A percentile compares a stretch with the other conserved stretches of the same genome.
These are phyloP conservation scores for Barbatosphaeria neglecta DNA, from an alignment of 495 filamentous ascomycete genomes.

Conservation along the genomic window DNA sequence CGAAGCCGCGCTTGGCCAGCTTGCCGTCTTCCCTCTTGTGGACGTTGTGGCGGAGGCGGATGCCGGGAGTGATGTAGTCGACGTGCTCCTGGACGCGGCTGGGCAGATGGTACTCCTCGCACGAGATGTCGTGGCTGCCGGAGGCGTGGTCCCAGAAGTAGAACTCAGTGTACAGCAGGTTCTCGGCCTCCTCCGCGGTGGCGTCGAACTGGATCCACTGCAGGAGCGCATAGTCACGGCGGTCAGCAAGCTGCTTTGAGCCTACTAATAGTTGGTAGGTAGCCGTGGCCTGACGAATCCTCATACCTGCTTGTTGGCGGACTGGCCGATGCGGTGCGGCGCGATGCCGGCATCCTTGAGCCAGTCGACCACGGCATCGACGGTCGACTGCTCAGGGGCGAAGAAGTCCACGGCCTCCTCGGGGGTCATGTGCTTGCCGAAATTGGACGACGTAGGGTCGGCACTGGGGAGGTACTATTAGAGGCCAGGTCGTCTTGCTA, in stretches of 20 bases:
- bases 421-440: slow-evolving; percentile 40
- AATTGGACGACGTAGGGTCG: slow-evolving; percentile 48
- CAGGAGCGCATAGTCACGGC: too few relatives aligned
- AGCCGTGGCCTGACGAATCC: too few relatives aligned
- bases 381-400: slow-evolving; percentile 27
- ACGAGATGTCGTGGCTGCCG: slow-evolving; percentile 16
- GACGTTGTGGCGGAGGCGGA: slow-evolving; percentile 22
- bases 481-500: background rate
- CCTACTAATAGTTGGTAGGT: too few relatives aligned
- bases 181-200: slow-evolving; percentile 38
- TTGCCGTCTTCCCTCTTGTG: background rate
- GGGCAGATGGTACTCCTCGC: slow-evolving; percentile 42
- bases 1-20: slow-evolving; percentile 1
- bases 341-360: slow-evolving; percentile 38
- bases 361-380: slow-evolving; percentile 38
- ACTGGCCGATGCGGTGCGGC: slow-evolving; percentile 8
- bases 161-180: slow-evolving; percentile 42
- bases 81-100: slow-evolving; percentile 38
- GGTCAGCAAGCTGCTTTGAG: too few relatives aligned
- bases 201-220: slow-evolving; percentile 45
- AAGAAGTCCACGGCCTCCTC: slow-evolving; percentile 41
- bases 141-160: slow-evolving; percentile 38
- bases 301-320: slow-evolving; percentile 16
- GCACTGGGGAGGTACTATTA: slow-evolving; percentile 48
- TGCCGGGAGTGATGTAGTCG: slow-evolving; percentile 48